Conservation (phyloP, 768 basidiomycete genomes). For the Serendipita sp. region DNA sequence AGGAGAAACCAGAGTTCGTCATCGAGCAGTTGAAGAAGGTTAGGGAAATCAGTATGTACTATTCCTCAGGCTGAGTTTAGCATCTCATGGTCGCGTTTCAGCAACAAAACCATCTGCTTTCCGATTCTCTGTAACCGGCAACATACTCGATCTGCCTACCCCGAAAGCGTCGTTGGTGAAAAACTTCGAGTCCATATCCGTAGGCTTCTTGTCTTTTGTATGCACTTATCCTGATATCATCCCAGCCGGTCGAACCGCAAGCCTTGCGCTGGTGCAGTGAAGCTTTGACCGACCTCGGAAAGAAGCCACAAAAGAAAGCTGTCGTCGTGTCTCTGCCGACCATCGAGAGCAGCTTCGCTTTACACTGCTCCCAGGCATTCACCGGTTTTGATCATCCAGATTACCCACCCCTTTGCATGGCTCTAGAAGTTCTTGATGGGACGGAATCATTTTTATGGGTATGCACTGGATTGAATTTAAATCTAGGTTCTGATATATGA, state of each 20-base stretch:
- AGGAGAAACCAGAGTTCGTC: constrained; percentile 54
- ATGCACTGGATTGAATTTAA: constrained; percentile 8
- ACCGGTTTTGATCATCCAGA: constrained; percentile 68
- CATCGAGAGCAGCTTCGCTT: constrained; percentile 83
- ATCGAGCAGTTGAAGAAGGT: constrained; percentile 62
- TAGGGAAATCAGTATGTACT: constrained; percentile 41
- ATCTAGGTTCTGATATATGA: too few relatives aligned
- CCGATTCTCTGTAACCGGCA: constrained; percentile 82
- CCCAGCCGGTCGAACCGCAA: constrained; percentile 27
- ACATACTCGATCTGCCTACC: constrained; percentile 48
- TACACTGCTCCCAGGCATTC: constrained; percentile 61
- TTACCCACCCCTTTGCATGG: constrained; percentile 70
- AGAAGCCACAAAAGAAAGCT: constrained; percentile 57
- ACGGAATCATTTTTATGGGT: constrained; percentile 94
- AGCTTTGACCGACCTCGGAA: constrained; percentile 61
- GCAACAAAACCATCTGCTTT: constrained; percentile 71
- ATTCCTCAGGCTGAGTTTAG: background rate
- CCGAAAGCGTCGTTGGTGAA: constrained; percentile 63
- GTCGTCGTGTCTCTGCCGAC: constrained; percentile 79
- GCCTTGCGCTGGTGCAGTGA: constrained; percentile 50
- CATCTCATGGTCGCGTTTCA: constrained; percentile 18
- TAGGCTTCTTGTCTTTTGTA: constrained; percentile 18
- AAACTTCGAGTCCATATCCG: constrained; percentile 51
- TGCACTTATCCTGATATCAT: background rate
- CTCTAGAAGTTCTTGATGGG: constrained; percentile 75